phyloP scores from a whole-genome alignment of 169 alveolate genomes.

The Eimeria praecox region DNA sequence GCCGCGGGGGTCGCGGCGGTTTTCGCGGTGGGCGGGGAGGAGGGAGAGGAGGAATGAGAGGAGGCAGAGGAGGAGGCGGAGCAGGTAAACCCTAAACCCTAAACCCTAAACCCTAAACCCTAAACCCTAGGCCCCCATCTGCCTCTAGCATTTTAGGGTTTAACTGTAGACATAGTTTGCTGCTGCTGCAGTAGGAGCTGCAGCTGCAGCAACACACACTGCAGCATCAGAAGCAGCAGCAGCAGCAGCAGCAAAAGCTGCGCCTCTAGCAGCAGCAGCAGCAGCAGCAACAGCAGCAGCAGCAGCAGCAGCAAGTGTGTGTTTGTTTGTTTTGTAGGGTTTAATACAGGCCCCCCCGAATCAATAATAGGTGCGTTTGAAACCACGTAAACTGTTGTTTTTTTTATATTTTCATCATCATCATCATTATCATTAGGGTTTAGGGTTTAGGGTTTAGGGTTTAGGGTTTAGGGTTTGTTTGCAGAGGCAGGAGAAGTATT shows the following conservation, averaged over 20 bases:
- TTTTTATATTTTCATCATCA: too few species aligned
- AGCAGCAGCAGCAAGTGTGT: too few species aligned
- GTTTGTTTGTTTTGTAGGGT: not conserved
- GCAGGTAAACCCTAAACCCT: slow-evolving; percentile 23
- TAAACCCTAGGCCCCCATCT: too few species aligned
- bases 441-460: not conserved
- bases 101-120: not conserved
- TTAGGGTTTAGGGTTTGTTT: not conserved
- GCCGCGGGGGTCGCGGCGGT: slow-evolving; percentile 76
- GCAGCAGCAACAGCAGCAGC: slow-evolving; percentile 20
- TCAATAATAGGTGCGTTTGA: slow-evolving; percentile 26
- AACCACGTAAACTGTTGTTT: too few species aligned
- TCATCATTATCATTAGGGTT: not conserved
- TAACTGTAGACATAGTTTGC: not conserved
- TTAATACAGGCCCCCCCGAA: slow-evolving; percentile 59
- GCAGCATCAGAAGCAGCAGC: not conserved
- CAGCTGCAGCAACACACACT: not conserved
- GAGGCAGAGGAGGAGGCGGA: slow-evolving; percentile 77
- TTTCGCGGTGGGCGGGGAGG: slow-evolving; percentile 58
- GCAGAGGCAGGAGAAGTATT: slow-evolving; percentile 85
- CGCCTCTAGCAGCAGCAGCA: too few species aligned
- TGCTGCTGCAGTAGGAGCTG: not conserved
- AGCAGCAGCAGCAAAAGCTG: not conserved
- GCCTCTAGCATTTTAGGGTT: not conserved
- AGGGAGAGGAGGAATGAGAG: slow-evolving; percentile 71